A percentile compares a stretch with the other conserved stretches of the same genome.
Conservation (phyloP, 768 basidiomycete species). For the Termitomyces sp. region DNA sequence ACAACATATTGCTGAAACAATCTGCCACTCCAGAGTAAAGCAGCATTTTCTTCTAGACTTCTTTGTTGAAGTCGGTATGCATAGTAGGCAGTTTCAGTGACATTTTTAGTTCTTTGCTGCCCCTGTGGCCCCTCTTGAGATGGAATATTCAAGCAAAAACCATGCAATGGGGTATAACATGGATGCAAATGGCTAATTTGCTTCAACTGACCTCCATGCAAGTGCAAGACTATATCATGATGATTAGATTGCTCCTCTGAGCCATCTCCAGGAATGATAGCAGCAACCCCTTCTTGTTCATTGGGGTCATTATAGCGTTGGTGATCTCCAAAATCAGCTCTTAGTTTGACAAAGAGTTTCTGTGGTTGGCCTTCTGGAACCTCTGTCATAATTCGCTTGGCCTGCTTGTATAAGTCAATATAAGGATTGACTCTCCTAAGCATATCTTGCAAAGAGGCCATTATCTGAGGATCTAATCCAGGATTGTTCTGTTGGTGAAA, state of each 20-base stretch:
- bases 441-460: neutral
- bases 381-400: neutral
- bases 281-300: neutral
- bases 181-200: too few species aligned
- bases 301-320: neutral
- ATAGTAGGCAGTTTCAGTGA: too few species aligned
- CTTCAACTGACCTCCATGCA: too few species aligned
- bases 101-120: too few species aligned
- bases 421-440: neutral
- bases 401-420: neutral
- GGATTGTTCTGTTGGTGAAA: neutral
- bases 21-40: neutral
- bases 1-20: neutral
- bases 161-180: too few species aligned
- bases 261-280: neutral
- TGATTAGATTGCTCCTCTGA: neutral
- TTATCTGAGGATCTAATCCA: neutral
- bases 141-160: too few species aligned
- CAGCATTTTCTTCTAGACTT: neutral
- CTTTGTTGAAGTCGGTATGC: too few species aligned
- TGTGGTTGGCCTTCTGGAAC: neutral
- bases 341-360: neutral
- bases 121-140: too few species aligned
- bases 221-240: too few species aligned
- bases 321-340: neutral